Percentiles rank a stretch among this genome's conserved stretches.
Evolutionary conservation across 768 basidiomycete species (phyloP).

Genomic region (Mycena rosella): DNA sequence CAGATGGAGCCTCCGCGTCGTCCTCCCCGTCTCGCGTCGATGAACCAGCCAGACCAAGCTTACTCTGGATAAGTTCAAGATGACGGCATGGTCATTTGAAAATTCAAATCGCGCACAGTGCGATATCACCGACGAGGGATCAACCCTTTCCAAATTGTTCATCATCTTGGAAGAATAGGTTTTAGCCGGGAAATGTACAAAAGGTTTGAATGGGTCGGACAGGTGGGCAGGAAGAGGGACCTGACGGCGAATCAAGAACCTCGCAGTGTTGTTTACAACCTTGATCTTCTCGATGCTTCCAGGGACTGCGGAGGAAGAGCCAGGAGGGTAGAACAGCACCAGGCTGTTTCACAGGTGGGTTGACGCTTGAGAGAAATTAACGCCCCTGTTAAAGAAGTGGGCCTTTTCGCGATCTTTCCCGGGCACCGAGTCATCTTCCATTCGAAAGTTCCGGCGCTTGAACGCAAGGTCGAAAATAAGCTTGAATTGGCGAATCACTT

Average conservation of each 20-base stretch:
- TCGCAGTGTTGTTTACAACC: no score
- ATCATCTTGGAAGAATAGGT: slow-evolving; percentile 24
- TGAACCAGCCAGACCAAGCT: slow-evolving; percentile 19
- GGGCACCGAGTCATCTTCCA: slow-evolving; percentile 17
- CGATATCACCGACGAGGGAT: background rate
- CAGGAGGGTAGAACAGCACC: slow-evolving; percentile 1
- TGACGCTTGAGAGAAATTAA: slow-evolving; percentile 17
- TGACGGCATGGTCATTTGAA: background rate
- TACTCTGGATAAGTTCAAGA: slow-evolving; percentile 5
- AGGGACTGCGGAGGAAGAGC: background rate
- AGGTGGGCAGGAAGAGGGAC: background rate
- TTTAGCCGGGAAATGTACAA: background rate
- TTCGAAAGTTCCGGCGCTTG: background rate
- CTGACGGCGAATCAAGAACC: slow-evolving; percentile 1
- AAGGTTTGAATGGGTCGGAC: background rate
- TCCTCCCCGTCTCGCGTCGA: slow-evolving; percentile 21
- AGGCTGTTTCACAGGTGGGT: slow-evolving; percentile 3
- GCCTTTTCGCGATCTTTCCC: no score
- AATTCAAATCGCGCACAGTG: slow-evolving; percentile 20
- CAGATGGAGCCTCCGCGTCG: slow-evolving; percentile 7
- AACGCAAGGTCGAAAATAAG: slow-evolving; percentile 30
- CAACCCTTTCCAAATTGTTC: background rate
- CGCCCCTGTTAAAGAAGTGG: slow-evolving; percentile 4
- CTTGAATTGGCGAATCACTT: slow-evolving; percentile 20
- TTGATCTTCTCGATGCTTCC: slow-evolving; percentile 1